phyloP scores from a whole-genome alignment of 2,329 filamentous ascomycete genomes.

The Trichophyton simii region DNA sequence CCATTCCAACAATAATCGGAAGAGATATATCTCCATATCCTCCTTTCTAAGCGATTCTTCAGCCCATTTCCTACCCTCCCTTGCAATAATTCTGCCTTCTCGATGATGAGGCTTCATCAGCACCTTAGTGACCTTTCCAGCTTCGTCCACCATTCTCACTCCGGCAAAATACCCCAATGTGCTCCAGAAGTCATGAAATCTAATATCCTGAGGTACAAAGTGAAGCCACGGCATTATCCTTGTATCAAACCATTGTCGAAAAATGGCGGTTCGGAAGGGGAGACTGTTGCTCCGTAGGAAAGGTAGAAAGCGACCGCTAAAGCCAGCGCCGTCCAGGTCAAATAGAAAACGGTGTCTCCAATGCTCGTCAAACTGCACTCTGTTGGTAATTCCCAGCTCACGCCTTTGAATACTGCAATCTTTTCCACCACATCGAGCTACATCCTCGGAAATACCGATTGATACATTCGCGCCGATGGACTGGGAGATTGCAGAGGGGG shows the following conservation, averaged over 20 bases:
- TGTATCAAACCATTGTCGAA: conserved; percentile 67
- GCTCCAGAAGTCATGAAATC: conserved; percentile 61
- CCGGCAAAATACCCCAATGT: conserved; percentile 64
- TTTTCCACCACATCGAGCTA: conserved; percentile 42
- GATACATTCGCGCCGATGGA: conserved; percentile 45
- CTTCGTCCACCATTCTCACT: conserved; percentile 26
- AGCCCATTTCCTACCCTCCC: conserved; percentile 54
- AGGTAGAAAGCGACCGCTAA: conserved; percentile 52
- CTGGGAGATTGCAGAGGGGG: conserved; percentile 23
- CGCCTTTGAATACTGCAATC: conserved; percentile 42
- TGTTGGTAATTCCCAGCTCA: conserved; percentile 40
- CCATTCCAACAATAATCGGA: conserved; percentile 66
- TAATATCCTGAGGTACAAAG: conserved; percentile 63
- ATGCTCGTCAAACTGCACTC: conserved; percentile 43
- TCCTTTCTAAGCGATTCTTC: conserved; percentile 50
- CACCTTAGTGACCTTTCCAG: conserved; percentile 43
- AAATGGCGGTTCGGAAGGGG: conserved; percentile 58
- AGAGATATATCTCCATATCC: conserved; percentile 73
- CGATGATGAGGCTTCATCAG: conserved; percentile 38
- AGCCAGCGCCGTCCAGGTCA: conserved; percentile 56
- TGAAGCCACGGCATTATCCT: conserved; percentile 65
- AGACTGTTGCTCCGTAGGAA: conserved; percentile 55
- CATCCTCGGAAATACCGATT: conserved; percentile 47
- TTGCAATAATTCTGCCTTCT: conserved; percentile 54
- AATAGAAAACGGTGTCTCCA: conserved; percentile 59